Evolutionary conservation across 441 rosid genomes (phyloP), one percentile per base, ranked within the genome.

Genomic region (Populus hybrid): DNA sequence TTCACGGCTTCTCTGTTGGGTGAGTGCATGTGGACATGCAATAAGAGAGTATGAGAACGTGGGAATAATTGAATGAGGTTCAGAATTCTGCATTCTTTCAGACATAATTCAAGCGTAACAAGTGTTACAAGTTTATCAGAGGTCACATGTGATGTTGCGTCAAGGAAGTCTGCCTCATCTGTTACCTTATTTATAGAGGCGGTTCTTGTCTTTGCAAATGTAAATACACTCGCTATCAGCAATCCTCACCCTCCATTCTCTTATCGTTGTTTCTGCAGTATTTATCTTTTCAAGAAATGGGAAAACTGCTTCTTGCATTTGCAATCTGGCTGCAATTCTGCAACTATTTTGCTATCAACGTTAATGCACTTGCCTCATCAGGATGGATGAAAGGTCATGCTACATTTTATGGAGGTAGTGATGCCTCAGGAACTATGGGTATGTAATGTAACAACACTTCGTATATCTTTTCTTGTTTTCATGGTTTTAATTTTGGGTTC

Each of bases 391-490:
- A 84, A 67, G 99, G 86, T 64, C 99, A 95, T 76, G 99, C 99
- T 77, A 95, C 99, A 0, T 95, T 95, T 82, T 95, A 95, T 78
- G 99, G 99, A 57, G 98, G 97, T 24, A 80, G 92, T 53, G 99
- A 93, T 78, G 99, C 99, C 76, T 93, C 99, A 0, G 99, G 99
- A 81, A 95, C 99, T 12, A 93, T 95, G 99, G 97, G 97, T 95
- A 86, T 7, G 82, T 72, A 12, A 10, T 64, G 57, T 12, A 53
- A 21, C 11, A 0, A 0, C 53, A 18, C 20, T 12, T 11, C 68
- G 74, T 16, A 10, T 9, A 10, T 6, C 11, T 0, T 35, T 73
- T 34, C n/a, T 32, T 57, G 68, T 46, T 6, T 3, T 64, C 0
- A 16, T 5, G 57, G 46, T 5, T 18, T n/a, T n/a, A n/a, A n/a